Evolutionary conservation across 208 protist genomes (phyloP).

Genomic region (Trypanosoma lewisi): DNA sequence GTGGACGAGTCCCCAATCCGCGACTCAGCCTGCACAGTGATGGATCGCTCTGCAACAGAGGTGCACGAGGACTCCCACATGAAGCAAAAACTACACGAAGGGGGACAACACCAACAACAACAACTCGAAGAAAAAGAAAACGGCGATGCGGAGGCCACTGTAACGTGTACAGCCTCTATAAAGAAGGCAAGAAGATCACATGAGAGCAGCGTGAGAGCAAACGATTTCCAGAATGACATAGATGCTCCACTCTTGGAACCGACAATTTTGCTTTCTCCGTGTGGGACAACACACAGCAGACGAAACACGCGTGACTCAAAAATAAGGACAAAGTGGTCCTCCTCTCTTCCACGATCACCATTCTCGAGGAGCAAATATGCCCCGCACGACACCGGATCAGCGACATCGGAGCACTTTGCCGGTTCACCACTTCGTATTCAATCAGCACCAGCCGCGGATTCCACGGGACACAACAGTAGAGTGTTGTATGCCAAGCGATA

Average conservation of each 20-base stretch:
- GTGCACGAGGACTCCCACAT: background rate
- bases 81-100: background rate
- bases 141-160: background rate
- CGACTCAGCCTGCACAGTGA: background rate
- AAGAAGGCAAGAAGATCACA: background rate
- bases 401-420: background rate
- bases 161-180: background rate
- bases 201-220: no score
- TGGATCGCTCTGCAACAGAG: background rate
- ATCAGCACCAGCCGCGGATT: slow-evolving; percentile 19
- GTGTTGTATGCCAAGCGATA: slow-evolving; percentile 45
- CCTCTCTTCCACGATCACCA: background rate
- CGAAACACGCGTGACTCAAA: background rate
- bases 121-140: no score
- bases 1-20: background rate
- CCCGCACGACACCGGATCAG: background rate
- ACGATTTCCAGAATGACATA: background rate
- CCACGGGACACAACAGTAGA: background rate
- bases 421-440: slow-evolving; percentile 15
- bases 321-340: background rate
- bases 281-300: background rate
- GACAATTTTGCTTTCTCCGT: background rate
- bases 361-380: background rate
- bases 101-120: background rate
- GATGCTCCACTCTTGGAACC: background rate